phyloP scores from a whole-genome alignment of 2,329 filamentous ascomycete genomes.

The Coleophoma cylindrospora region DNA sequence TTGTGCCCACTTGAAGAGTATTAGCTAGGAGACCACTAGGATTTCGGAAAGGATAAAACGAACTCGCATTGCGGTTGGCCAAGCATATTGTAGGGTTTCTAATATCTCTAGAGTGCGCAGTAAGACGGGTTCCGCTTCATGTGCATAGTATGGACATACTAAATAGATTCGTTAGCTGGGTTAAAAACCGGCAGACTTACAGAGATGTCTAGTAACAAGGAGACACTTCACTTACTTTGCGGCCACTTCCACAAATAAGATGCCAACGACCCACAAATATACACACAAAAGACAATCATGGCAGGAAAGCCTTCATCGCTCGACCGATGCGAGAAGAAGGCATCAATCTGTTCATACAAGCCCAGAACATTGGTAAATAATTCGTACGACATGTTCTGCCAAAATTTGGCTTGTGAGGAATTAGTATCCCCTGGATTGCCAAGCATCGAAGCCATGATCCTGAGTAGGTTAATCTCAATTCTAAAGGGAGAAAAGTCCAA shows the following conservation, averaged over 20 bases:
- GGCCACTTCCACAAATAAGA: slow-evolving; percentile 26
- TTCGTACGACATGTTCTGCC: slow-evolving; percentile 23
- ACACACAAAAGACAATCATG: slow-evolving; percentile 34
- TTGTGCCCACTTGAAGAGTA: neutral
- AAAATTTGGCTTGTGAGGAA: slow-evolving; percentile 19
- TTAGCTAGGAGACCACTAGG: neutral
- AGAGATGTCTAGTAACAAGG: no score
- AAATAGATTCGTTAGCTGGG: neutral
- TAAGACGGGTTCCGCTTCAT: slow-evolving; percentile 21
- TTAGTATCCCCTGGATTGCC: slow-evolving; percentile 2
- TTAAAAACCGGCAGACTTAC: neutral
- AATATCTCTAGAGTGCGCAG: slow-evolving; percentile 19
- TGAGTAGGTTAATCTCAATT: neutral
- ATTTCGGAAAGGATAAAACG: neutral
- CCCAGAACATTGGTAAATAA: slow-evolving; percentile 30
- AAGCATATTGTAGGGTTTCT: slow-evolving; percentile 19
- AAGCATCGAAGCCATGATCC: neutral
- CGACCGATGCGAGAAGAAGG: slow-evolving; percentile 23
- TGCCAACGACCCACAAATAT: slow-evolving; percentile 34
- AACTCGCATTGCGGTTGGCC: slow-evolving; percentile 11
- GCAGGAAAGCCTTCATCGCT: slow-evolving; percentile 21
- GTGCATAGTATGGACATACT: slow-evolving; percentile 20
- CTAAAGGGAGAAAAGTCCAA: slow-evolving; percentile 2
- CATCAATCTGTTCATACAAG: slow-evolving; percentile 31
- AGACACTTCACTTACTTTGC: slow-evolving; percentile 1